Evolutionary conservation across 2,329 filamentous ascomycete genomes (phyloP).

Genomic region (Ophioceras dolichostomum): DNA sequence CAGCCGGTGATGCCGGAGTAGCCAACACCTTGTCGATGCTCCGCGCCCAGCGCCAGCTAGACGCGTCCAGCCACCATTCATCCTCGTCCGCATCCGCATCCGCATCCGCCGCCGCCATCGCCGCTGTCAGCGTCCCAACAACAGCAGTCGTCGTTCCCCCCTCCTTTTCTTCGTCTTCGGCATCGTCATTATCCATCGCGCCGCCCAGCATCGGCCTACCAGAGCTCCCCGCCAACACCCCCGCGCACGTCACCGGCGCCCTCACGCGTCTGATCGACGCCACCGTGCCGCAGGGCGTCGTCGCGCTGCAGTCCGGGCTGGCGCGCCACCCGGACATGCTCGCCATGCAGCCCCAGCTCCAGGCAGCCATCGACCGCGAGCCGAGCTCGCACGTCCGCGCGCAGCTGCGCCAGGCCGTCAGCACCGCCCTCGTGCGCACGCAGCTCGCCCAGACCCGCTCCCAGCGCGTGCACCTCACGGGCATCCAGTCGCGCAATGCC

Average conservation of each 20-base stretch:
- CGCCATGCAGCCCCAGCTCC: conserved; percentile 32
- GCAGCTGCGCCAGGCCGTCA: conserved; percentile 37
- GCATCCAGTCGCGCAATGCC: conserved; percentile 3
- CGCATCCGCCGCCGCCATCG: neutral
- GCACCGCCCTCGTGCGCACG: conserved; percentile 28
- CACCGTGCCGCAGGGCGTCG: conserved; percentile 35
- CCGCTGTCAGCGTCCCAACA: neutral
- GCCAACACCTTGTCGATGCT: neutral
- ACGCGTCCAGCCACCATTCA: neutral
- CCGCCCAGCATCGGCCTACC: neutral
- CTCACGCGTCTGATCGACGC: conserved; percentile 41
- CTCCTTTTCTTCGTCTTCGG: neutral
- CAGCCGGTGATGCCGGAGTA: neutral
- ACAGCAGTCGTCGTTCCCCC: neutral
- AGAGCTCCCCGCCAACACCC: neutral
- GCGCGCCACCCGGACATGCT: conserved; percentile 34
- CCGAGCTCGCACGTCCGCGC: conserved; percentile 32
- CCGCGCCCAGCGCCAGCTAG: conserved; percentile 1
- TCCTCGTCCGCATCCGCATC: too few species aligned
- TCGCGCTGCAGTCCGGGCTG: conserved; percentile 32
- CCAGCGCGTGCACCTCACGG: conserved; percentile 8
- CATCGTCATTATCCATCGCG: neutral
- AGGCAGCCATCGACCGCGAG: conserved; percentile 38
- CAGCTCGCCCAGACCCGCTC: conserved; percentile 29
- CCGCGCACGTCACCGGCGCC: conserved; percentile 7